A percentile compares a stretch with the other conserved stretches of the same genome.
Evolutionary conservation across 75 land plant genomes (phyloP).

Genomic region (Selaginella moellendorffii): DNA sequence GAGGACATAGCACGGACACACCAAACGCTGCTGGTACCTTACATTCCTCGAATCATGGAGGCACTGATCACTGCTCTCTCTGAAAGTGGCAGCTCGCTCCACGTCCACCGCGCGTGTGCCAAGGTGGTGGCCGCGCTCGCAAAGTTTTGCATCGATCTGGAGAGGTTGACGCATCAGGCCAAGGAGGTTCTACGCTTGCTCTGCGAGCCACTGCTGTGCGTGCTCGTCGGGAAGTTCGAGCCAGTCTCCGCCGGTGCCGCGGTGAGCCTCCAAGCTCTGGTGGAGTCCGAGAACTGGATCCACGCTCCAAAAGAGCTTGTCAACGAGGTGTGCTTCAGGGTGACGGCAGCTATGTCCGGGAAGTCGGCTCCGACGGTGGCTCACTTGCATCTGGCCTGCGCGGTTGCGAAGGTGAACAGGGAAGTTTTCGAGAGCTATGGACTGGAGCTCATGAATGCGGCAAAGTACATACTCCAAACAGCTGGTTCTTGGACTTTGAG

Average conservation of each 20-base stretch:
- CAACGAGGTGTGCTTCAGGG: background rate
- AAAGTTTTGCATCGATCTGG: background rate
- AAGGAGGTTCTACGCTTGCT: background rate
- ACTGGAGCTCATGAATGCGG: background rate
- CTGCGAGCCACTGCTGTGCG: background rate
- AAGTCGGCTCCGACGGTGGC: background rate
- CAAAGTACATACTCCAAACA: background rate
- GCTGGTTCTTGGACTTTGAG: background rate
- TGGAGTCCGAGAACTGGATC: background rate
- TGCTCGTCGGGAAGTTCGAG: background rate
- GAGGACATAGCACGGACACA: background rate
- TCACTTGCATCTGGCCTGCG: background rate
- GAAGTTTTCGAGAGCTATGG: background rate
- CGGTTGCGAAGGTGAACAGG: background rate
- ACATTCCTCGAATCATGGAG: background rate
- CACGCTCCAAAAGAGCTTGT: background rate
- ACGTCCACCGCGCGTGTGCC: background rate
- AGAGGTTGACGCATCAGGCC: background rate
- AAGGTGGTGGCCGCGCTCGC: background rate
- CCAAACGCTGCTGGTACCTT: background rate
- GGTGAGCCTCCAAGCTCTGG: background rate
- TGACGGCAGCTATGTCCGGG: background rate
- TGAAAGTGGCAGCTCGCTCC: background rate
- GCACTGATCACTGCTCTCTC: background rate
- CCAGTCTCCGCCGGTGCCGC: conserved; percentile 6